A percentile compares a stretch with the other conserved stretches of the same genome.
phyloP scores from a whole-genome alignment of 208 protist species.

The Wallacemonas sp. region DNA sequence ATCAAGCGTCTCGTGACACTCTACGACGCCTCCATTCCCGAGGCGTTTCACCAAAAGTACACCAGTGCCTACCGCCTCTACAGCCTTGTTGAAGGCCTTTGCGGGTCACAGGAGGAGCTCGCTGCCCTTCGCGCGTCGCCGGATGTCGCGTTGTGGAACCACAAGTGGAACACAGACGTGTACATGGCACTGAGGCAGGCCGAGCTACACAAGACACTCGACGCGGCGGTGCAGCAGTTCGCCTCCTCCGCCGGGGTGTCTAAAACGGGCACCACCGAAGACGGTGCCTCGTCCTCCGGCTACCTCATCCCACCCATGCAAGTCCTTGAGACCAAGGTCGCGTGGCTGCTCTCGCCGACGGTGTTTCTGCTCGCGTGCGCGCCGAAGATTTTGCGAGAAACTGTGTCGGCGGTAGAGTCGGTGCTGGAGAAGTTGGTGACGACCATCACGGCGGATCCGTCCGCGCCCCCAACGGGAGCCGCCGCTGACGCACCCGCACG shows the following conservation, averaged over 20 bases:
- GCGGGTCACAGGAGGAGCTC: slow-evolving; percentile 60
- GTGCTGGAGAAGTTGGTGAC: slow-evolving; percentile 4
- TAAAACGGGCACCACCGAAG: neutral
- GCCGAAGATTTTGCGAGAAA: slow-evolving; percentile 37
- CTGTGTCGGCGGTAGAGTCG: slow-evolving; percentile 1
- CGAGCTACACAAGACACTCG: slow-evolving; percentile 43
- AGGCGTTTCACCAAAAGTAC: slow-evolving; percentile 78
- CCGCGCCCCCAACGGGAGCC: too few relatives aligned
- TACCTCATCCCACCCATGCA: slow-evolving; percentile 26
- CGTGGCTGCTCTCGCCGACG: slow-evolving; percentile 37
- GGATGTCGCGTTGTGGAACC: slow-evolving; percentile 73
- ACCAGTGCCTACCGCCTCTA: slow-evolving; percentile 62
- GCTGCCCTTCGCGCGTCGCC: slow-evolving; percentile 47
- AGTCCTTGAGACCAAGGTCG: slow-evolving; percentile 17
- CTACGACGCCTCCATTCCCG: slow-evolving; percentile 68
- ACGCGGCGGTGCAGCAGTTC: neutral
- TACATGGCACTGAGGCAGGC: slow-evolving; percentile 67
- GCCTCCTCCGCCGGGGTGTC: neutral
- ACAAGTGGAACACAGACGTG: slow-evolving; percentile 90
- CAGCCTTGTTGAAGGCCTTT: slow-evolving; percentile 43
- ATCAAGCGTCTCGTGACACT: slow-evolving; percentile 78
- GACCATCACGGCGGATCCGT: neutral
- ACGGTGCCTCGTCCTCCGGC: neutral
- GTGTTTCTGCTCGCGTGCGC: slow-evolving; percentile 42
- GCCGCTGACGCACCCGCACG: too few relatives aligned